Percentiles rank a stretch among this genome's conserved stretches.
Evolutionary conservation across 2,329 filamentous ascomycete genomes (phyloP).

Genomic region (Cadophora luteo-olivacea): DNA sequence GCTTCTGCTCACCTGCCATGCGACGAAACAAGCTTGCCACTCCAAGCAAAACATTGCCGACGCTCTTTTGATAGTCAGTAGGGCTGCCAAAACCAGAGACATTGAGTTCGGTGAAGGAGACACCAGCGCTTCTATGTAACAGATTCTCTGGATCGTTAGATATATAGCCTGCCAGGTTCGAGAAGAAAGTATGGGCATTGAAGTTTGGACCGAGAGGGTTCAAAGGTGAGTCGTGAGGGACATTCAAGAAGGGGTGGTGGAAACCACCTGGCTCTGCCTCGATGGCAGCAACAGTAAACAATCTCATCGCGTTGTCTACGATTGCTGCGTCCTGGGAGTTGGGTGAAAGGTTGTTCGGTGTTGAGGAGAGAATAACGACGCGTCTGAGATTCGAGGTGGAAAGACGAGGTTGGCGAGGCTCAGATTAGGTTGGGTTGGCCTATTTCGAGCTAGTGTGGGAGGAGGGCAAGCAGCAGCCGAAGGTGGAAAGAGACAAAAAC

Average conservation of each 20-base stretch:
- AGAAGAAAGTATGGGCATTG: slow-evolving; percentile 57
- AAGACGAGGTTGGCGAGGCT: background rate
- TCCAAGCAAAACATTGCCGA: slow-evolving; percentile 52
- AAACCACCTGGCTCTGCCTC: slow-evolving; percentile 16
- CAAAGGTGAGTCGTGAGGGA: slow-evolving; percentile 40
- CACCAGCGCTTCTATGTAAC: slow-evolving; percentile 30
- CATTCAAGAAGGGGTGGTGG: slow-evolving; percentile 28
- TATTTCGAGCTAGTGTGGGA: background rate
- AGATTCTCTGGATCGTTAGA: slow-evolving; percentile 53
- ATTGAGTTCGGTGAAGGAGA: slow-evolving; percentile 36
- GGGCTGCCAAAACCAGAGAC: slow-evolving; percentile 37
- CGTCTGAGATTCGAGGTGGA: slow-evolving; percentile 8
- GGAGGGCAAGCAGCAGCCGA: background rate
- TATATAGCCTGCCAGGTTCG: slow-evolving; percentile 29
- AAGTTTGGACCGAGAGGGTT: slow-evolving; percentile 60
- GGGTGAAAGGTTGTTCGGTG: background rate
- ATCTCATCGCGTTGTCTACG: background rate
- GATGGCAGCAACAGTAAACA: background rate
- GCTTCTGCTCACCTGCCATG: slow-evolving; percentile 59
- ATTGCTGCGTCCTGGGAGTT: background rate
- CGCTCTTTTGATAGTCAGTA: slow-evolving; percentile 41
- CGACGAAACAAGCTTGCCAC: slow-evolving; percentile 51
- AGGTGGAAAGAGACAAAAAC: background rate
- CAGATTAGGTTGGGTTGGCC: background rate
- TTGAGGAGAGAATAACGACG: background rate